Base-by-base conservation (phyloP, 2,329 filamentous ascomycete species). In the Didymella sp. region DNA sequence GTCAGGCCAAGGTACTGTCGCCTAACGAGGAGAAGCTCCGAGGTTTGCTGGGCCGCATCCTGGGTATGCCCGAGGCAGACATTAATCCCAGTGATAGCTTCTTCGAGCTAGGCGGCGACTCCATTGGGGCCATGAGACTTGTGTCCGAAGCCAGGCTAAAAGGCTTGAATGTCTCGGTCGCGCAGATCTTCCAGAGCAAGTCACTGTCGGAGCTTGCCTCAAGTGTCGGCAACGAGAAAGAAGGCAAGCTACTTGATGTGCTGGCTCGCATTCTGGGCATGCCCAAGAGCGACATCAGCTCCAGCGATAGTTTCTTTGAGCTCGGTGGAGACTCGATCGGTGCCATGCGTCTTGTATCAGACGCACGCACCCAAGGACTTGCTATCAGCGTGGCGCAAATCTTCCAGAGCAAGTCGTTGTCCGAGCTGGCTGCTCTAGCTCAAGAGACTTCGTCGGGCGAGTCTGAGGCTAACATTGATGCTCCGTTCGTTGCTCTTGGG, bases 401-500 rank as follows among this genome's bases (percentile, higher is more conserved):
- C n/a, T 82, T 82, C 59, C 64, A 70, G 35, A 70, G 67, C 58
- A 62, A 78, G 78, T 72, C 78, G 15, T 72, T 83, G 4, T 63
- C 69, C 13, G 67, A 70, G 27, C 62, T 75, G 51, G 71, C 71
- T 48, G 56, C 66, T 4, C 22, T 61, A 3, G 70, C 68, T 1
- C 50, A 64, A n/a, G 80, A 80, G 49, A 43, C 46, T 12, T 68
- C 69, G 28, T 43, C 43, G 28, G 24, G 50, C 46, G 30, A 68
- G 48, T 21, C 58, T 17, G 5, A 66, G 33, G 55, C 70, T 1
- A 55, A 73, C 25, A 38, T 68, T 1, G 72, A 79, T 51, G 68
- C 74, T n/a, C 79, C 84, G 0, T 87, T 86, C 68, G 82, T 81
- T 0, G 76, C 84, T 0, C 71, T 88, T 0, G 75, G 75, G 0